Conservation (phyloP, 192 early-diverging fungal species). For the Jimgerdemannia flammicorona region DNA sequence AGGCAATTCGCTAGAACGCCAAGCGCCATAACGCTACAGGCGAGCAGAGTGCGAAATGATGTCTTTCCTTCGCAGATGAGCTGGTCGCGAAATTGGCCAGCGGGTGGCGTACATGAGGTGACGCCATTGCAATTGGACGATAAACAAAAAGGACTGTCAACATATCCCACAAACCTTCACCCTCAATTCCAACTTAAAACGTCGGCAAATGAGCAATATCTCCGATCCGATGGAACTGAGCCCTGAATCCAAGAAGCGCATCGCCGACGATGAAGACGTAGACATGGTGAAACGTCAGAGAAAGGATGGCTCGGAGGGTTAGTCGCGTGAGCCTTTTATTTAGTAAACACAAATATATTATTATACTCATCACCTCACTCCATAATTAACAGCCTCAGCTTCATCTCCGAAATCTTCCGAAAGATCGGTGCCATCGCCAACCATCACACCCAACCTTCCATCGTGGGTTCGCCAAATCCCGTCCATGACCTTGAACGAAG, state of each 20-base stretch:
- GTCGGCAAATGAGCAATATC: not conserved
- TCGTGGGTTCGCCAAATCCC: not conserved
- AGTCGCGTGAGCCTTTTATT: not conserved
- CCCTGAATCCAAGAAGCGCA: not conserved
- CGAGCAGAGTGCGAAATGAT: too few species aligned
- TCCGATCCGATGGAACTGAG: not conserved
- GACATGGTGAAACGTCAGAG: not conserved
- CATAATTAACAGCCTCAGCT: not conserved
- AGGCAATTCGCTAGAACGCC: too few species aligned
- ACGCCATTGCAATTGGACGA: not conserved
- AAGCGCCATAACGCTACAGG: too few species aligned
- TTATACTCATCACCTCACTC: not conserved
- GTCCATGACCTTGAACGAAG: conserved; percentile 12
- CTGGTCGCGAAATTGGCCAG: too few species aligned
- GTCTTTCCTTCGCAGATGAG: too few species aligned
- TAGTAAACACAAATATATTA: too few species aligned
- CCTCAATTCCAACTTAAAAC: not conserved
- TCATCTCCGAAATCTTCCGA: not conserved
- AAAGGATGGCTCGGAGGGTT: not conserved
- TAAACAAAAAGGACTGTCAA: not conserved
- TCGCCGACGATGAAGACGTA: not conserved
- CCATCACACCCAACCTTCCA: not conserved
- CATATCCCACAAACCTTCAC: not conserved
- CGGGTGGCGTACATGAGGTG: too few species aligned
- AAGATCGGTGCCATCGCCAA: not conserved